Percentiles rank a stretch among this genome's conserved stretches.
phyloP scores from a whole-genome alignment of 768 basidiomycete genomes.

The Pholiota molesta region DNA sequence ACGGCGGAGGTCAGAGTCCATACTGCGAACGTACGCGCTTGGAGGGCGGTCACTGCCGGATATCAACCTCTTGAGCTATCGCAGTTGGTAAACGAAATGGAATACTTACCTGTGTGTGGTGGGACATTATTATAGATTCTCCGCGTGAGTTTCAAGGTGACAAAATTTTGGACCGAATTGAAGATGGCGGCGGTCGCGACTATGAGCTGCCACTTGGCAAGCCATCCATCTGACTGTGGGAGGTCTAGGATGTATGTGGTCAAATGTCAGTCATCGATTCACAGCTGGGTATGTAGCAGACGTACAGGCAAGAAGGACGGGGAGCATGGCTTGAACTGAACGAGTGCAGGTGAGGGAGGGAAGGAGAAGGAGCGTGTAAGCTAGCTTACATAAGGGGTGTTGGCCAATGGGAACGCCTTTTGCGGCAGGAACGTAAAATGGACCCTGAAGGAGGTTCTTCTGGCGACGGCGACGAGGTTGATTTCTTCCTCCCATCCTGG shows the following conservation, averaged over 20 bases:
- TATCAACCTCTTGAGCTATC: constrained; percentile 1
- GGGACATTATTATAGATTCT: constrained; percentile 67
- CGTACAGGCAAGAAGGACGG: constrained; percentile 26
- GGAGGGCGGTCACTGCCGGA: constrained; percentile 75
- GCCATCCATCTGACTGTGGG: constrained; percentile 66
- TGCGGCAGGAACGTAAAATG: constrained; percentile 7
- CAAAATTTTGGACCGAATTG: constrained; percentile 85
- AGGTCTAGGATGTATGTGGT: constrained; percentile 44
- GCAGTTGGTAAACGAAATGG: background rate
- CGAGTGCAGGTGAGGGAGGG: background rate
- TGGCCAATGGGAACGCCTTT: background rate
- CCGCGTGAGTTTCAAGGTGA: constrained; percentile 76
- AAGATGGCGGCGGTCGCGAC: constrained; percentile 78
- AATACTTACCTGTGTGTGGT: constrained; percentile 36
- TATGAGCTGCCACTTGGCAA: constrained; percentile 89
- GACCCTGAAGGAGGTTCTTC: constrained; percentile 8
- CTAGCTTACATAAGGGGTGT: constrained; percentile 17
- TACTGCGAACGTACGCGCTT: constrained; percentile 86
- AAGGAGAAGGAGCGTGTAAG: background rate
- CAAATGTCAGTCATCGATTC: background rate
- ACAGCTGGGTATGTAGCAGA: constrained; percentile 5
- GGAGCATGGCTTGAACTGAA: constrained; percentile 17
- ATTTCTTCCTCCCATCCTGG: constrained; percentile 8
- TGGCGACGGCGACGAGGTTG: constrained; percentile 11
- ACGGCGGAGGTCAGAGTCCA: constrained; percentile 91